Evolutionary conservation across 345 rosid species (phyloP), one percentile per base, ranked within the genome.

Genomic region (Linum tenue): DNA sequence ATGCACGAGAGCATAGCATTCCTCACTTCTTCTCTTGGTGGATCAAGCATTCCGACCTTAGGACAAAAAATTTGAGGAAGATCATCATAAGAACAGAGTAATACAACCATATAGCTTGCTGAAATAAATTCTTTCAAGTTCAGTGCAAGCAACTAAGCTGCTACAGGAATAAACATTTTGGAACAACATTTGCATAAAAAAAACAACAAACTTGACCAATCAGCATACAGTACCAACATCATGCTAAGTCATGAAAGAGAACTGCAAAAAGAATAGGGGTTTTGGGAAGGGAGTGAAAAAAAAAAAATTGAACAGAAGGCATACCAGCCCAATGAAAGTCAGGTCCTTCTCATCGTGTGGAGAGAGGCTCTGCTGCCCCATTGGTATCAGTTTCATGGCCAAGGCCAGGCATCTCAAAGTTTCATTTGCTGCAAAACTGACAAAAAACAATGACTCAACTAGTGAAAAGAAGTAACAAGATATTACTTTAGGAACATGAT

Each of bases 41-140:
- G 99, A 83, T 94, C 99, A 84, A 85, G 90, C 91, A 94, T 90
- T 78, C 99, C 99, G 76, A 94, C 95, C 97, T 94, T 80, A 67
- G 70, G 63, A 57, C 48, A 9, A 73, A 69, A 62, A 7, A 3
- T 31, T 68, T 50, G n/a, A 16, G 35, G 43, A 4, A 48, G 41
- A 37, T 6, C n/a, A 48, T 42, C 14, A 63, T 11, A 63, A 61
- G 14, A 14, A 39, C 42, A 53, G 22, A 6, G 7, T 5, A 39
- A 62, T 12, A 39, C 40, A 11, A 41, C 36, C 60, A 57, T 12
- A 37, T 57, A 37, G 60, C 12, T 12, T 9, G 7, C 60, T 1
- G 38, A 57, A 57, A 57, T 6, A 9, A 17, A 48, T 3, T 4
- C 11, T 48, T 10, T 10, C 53, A 48, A 48, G 53, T 22, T 22